Conservation (phyloP, 768 basidiomycete species). For the Cubamyces lactineus region DNA sequence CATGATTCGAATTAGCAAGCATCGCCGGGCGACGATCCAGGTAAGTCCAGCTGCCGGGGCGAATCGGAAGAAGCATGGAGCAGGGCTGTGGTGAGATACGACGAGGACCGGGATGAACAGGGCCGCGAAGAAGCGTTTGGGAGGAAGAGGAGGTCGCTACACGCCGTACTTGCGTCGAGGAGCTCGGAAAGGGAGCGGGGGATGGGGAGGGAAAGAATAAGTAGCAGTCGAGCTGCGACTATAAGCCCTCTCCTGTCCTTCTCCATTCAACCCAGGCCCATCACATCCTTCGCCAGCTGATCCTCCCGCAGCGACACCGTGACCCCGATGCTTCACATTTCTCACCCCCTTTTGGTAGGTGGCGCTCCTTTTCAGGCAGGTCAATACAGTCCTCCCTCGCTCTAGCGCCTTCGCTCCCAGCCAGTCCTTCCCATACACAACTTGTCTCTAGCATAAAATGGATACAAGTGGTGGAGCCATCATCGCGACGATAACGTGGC, state of each 20-base stretch:
- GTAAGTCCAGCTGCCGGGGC: conserved; percentile 5
- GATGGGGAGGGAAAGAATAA: not conserved
- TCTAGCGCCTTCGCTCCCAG: not conserved
- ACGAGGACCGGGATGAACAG: not conserved
- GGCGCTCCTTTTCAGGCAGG: conserved; percentile 10
- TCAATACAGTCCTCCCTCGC: conserved; percentile 5
- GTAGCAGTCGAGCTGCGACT: conserved; percentile 2
- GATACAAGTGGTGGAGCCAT: too few relatives aligned
- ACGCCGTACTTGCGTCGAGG: not conserved
- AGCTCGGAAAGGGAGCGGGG: not conserved
- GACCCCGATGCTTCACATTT: conserved; percentile 8
- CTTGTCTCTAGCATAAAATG: too few relatives aligned
- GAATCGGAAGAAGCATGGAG: conserved; percentile 14
- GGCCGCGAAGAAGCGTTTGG: not conserved
- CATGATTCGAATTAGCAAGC: not conserved
- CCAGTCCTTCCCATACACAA: too few relatives aligned
- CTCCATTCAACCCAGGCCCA: conserved; percentile 2
- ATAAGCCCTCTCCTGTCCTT: conserved; percentile 5
- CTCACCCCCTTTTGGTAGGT: conserved; percentile 2
- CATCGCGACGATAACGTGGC: too few relatives aligned
- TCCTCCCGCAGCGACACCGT: conserved; percentile 16
- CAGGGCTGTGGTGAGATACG: conserved; percentile 9
- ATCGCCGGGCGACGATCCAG: conserved; percentile 12
- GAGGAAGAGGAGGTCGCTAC: not conserved
- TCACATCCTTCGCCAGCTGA: conserved; percentile 16